Evolutionary conservation across 2,329 filamentous ascomycete genomes (phyloP).

Genomic region (Penicillium sp.): DNA sequence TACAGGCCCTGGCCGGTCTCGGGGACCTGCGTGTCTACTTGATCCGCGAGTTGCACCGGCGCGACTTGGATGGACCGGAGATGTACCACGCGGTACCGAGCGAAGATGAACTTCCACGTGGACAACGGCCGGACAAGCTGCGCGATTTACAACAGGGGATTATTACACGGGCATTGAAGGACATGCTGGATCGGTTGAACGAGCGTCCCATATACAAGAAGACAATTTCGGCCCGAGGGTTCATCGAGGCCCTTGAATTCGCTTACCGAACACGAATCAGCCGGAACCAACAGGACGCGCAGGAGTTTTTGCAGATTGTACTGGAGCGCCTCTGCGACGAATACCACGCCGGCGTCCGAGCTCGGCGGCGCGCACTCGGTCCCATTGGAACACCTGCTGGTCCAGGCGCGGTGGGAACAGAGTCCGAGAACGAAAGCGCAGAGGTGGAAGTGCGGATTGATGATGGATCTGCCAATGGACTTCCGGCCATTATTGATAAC

Average conservation of each 20-base stretch:
- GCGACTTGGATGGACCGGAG: conserved; percentile 75
- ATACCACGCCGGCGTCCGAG: conserved; percentile 82
- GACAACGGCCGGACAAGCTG: conserved; percentile 52
- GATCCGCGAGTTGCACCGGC: conserved; percentile 86
- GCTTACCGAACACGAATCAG: conserved; percentile 91
- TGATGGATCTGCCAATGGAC: conserved; percentile 36
- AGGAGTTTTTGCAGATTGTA: conserved; percentile 94
- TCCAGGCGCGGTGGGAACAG: conserved; percentile 12
- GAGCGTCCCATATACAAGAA: conserved; percentile 93
- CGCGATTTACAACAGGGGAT: conserved; percentile 74
- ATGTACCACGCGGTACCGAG: conserved; percentile 70
- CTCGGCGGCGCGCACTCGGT: conserved; percentile 55
- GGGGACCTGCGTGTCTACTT: conserved; percentile 88
- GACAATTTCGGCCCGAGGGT: conserved; percentile 84
- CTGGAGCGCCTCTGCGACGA: conserved; percentile 92
- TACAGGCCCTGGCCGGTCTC: conserved; percentile 89
- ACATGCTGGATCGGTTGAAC: conserved; percentile 89
- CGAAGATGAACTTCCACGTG: conserved; percentile 43
- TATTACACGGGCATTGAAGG: conserved; percentile 86
- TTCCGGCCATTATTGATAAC: conserved; percentile 42
- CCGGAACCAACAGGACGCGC: conserved; percentile 93
- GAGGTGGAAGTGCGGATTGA: conserved; percentile 43
- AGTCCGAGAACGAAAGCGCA: conserved; percentile 7
- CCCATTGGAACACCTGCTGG: conserved; percentile 25
- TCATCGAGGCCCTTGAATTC: conserved; percentile 79